These are phyloP conservation scores for Mucor saturninus DNA, from an alignment of 371 early-diverging fungal genomes.

Conservation along the genomic window DNA sequence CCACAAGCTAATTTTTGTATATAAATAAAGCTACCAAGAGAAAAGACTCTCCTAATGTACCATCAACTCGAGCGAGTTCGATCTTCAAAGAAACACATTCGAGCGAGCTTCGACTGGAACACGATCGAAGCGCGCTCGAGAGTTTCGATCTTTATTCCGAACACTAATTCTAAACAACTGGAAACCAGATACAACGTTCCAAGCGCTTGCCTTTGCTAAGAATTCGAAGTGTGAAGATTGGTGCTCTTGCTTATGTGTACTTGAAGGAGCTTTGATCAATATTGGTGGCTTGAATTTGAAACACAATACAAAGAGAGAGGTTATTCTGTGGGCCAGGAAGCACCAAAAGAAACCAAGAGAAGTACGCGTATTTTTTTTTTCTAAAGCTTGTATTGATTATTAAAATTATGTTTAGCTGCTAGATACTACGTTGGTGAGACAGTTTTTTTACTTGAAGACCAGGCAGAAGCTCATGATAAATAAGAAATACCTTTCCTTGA, in stretches of 20 bases:
- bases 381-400: background rate
- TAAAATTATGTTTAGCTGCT: constrained; percentile 7
- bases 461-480: constrained; percentile 9
- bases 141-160: no score
- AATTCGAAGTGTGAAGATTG: background rate
- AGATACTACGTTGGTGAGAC: constrained; percentile 11
- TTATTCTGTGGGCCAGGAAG: background rate
- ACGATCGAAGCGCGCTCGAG: no score
- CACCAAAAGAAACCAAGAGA: background rate
- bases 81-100: no score
- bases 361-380: constrained; percentile 2
- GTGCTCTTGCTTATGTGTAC: background rate
- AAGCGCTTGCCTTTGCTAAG: background rate
- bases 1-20: no score
- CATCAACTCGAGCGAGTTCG: no score
- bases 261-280: background rate
- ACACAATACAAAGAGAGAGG: background rate
- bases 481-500: constrained; percentile 11
- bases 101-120: no score
- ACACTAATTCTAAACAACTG: background rate
- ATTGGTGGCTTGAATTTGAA: constrained; percentile 1
- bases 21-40: no score
- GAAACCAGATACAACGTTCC: background rate
- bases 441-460: constrained; percentile 18
- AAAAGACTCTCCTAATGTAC: no score